Conservation (phyloP, 2,329 filamentous ascomycete species). For the Cladorrhinum sp. region DNA sequence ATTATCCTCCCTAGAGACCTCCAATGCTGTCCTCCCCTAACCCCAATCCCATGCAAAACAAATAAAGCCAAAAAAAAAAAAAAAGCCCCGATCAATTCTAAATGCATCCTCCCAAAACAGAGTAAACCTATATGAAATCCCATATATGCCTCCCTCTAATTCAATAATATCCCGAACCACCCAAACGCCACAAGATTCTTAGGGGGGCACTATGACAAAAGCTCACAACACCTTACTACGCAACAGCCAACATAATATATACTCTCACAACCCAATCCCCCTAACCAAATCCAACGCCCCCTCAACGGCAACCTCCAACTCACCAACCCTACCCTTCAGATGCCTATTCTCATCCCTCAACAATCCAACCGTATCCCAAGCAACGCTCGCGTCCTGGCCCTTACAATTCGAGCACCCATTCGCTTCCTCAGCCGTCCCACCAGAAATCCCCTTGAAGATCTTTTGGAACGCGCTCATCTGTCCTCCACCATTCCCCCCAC, state of each 20-base stretch:
- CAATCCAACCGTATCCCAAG: conserved; percentile 63
- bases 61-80: not conserved
- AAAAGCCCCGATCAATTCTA: conserved; percentile 2
- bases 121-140: not conserved
- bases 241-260: not conserved
- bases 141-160: not conserved
- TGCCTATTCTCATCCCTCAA: conserved; percentile 60
- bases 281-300: conserved; percentile 59
- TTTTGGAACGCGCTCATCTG: conserved; percentile 48
- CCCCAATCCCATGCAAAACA: not conserved
- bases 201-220: not conserved
- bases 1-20: no score
- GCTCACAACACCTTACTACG: conserved; percentile 3
- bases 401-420: conserved; percentile 53
- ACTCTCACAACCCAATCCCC: conserved; percentile 45
- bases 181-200: not conserved
- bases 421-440: conserved; percentile 27
- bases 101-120: not conserved
- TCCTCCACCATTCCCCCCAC: conserved; percentile 21
- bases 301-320: conserved; percentile 59
- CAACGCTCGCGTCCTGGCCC: conserved; percentile 56
- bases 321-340: conserved; percentile 56
- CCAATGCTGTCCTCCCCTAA: not conserved
- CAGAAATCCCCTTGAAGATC: conserved; percentile 45
- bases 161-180: no score